These are phyloP conservation scores for Astragalus membranaceus DNA, from an alignment of 306 rosid species.

Conservation along the genomic window DNA sequence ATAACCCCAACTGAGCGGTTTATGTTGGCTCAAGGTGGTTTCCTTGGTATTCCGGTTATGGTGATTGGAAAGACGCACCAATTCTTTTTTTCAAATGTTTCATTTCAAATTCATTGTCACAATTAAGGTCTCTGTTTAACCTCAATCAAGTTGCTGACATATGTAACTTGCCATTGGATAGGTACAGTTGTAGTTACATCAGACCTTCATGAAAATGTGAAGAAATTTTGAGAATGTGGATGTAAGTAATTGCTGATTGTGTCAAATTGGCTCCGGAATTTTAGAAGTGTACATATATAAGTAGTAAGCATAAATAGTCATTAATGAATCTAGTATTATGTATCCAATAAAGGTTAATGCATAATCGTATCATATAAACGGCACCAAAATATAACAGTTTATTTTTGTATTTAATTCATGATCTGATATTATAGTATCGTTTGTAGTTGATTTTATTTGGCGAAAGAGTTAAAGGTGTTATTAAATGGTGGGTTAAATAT, in stretches of 20 bases:
- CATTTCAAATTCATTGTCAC: constrained; percentile 27
- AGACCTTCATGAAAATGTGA: constrained; percentile 21
- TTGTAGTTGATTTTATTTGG: background rate
- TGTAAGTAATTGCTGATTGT: background rate
- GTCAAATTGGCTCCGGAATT: constrained; percentile 1
- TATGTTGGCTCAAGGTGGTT: constrained; percentile 27
- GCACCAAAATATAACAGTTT: background rate
- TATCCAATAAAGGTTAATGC: background rate
- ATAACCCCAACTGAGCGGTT: constrained; percentile 25
- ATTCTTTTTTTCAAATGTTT: constrained; percentile 13
- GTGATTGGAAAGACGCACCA: constrained; percentile 22
- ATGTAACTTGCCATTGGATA: constrained; percentile 23
- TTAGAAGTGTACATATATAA: background rate
- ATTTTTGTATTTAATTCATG: background rate
- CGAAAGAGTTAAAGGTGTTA: background rate
- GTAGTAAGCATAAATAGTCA: background rate
- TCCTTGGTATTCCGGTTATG: constrained; percentile 23
- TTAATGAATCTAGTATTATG: background rate
- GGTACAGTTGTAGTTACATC: constrained; percentile 24
- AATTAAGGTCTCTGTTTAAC: constrained; percentile 20
- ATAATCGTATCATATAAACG: background rate
- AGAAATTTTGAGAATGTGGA: constrained; percentile 13
- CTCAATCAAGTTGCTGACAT: constrained; percentile 14
- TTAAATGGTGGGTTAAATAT: no score
- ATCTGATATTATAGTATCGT: background rate